phyloP scores from a whole-genome alignment of 345 rosid genomes.

The Triadica sebifera region DNA sequence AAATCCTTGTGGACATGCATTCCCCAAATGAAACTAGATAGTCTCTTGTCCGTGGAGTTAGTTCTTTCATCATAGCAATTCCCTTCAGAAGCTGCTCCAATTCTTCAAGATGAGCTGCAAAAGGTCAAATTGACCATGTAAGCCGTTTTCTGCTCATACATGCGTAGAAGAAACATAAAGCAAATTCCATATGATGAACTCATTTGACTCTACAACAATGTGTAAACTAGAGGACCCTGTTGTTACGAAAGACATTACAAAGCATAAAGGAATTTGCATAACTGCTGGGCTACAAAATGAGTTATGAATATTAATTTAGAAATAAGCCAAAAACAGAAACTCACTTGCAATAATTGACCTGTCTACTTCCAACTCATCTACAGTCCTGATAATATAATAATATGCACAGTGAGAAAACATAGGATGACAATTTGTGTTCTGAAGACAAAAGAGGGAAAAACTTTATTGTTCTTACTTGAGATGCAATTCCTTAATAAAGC shows the following conservation, averaged over 20 bases:
- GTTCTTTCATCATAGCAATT: conserved; percentile 94
- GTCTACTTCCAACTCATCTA: conserved; percentile 67
- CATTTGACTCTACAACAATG: not conserved
- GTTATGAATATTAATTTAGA: not conserved
- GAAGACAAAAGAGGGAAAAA: not conserved
- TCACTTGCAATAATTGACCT: conserved; percentile 53
- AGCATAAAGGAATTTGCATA: not conserved
- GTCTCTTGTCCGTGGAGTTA: conserved; percentile 80
- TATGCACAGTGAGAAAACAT: not conserved
- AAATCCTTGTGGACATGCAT: conserved; percentile 94
- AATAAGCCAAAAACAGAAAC: conserved; percentile 23
- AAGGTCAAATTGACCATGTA: not conserved
- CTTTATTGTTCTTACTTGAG: conserved; percentile 35
- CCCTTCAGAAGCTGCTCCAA: conserved; percentile 92
- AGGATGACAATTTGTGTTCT: not conserved
- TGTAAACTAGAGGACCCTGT: not conserved
- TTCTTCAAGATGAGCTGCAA: conserved; percentile 70
- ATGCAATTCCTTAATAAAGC: conserved; percentile 73
- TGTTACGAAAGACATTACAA: not conserved
- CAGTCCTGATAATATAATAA: conserved; percentile 55
- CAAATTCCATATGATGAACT: not conserved
- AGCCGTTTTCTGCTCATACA: not conserved
- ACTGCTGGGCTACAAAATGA: not conserved
- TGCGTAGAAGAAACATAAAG: too few species aligned
- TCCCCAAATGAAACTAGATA: conserved; percentile 97